Conservation (phyloP, 495 filamentous ascomycete genomes). For the Aspergillus affinis region DNA sequence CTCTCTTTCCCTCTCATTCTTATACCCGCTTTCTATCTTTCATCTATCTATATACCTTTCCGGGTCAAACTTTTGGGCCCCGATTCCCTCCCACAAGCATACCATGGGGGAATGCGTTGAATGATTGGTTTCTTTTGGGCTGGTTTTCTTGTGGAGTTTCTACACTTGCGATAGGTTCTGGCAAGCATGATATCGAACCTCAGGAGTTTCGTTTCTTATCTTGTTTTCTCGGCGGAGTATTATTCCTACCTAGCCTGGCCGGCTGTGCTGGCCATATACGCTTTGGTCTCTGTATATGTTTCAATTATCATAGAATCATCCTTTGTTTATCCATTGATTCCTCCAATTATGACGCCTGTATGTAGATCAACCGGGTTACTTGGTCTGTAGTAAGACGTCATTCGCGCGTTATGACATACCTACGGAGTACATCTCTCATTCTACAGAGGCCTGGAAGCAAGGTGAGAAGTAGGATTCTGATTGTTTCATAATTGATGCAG, state of each 20-base stretch:
- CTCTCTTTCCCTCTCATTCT: background rate
- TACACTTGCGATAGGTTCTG: background rate
- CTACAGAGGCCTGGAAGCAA: no score
- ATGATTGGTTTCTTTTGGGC: background rate
- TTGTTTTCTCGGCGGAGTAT: background rate
- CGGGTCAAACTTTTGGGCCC: background rate
- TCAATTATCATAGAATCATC: background rate
- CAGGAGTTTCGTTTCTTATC: background rate
- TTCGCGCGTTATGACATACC: no score
- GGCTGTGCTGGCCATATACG: background rate
- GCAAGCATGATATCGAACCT: background rate
- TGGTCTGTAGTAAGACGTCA: no score
- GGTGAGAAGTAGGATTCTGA: no score
- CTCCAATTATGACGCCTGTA: no score
- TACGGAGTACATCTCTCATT: no score
- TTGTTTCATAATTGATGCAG: no score
- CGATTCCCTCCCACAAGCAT: background rate
- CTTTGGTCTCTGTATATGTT: background rate
- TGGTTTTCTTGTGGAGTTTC: background rate
- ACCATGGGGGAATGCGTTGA: background rate
- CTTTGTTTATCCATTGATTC: background rate
- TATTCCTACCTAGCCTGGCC: background rate
- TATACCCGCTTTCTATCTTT: background rate
- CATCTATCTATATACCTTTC: background rate
- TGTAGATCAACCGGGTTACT: no score